These are phyloP conservation scores for Solanum acaule DNA, from an alignment of 257 asterid genomes.

Conservation along the genomic window DNA sequence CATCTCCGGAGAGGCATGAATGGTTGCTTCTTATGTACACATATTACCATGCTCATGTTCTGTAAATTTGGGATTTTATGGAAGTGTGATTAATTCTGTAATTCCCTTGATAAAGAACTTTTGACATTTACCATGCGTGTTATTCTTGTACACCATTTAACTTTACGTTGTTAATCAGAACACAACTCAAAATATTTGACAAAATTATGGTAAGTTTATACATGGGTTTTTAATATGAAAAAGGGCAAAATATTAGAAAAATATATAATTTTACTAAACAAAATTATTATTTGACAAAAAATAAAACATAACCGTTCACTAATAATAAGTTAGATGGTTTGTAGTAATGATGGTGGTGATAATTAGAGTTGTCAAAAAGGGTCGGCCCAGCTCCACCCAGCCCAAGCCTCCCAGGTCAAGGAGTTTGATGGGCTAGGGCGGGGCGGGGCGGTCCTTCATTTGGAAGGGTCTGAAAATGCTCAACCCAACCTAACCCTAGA, in stretches of 20 bases:
- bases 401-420: too few species aligned
- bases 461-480: too few species aligned
- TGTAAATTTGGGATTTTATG: neutral
- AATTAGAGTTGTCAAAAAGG: too few species aligned
- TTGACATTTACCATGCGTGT: neutral
- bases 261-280: neutral
- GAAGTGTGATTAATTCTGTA: neutral
- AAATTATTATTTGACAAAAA: neutral
- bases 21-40: neutral
- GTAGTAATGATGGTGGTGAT: neutral
- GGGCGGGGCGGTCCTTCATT: too few species aligned
- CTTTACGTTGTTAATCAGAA: neutral
- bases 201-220: neutral
- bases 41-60: neutral
- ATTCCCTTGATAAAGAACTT: neutral
- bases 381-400: accelerated
- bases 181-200: neutral
- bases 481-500: too few species aligned
- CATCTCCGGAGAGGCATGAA: neutral
- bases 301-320: neutral
- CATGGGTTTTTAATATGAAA: neutral
- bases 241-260: neutral
- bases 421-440: too few species aligned
- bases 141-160: neutral
- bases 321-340: too few species aligned